A percentile compares a stretch with the other conserved stretches of the same genome.
phyloP scores from a whole-genome alignment of 139 green algal species.

The Raphidocelis subcapitata region DNA sequence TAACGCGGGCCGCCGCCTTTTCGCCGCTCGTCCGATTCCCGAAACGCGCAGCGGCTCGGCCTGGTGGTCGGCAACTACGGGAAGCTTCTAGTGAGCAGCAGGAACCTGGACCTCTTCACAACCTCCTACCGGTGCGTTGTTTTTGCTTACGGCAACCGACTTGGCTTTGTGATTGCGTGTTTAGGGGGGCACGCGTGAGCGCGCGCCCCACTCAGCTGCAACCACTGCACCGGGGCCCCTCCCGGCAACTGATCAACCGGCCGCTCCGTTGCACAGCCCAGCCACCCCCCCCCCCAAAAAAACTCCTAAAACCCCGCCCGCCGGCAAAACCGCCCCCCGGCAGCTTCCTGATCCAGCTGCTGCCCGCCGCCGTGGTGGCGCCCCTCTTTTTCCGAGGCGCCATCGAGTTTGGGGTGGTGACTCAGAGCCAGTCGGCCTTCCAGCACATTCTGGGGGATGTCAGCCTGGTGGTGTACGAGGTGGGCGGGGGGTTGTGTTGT shows the following conservation, averaged over 20 bases:
- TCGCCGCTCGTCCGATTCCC: no score
- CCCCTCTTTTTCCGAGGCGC: slow-evolving; percentile 87
- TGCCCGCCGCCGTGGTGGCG: slow-evolving; percentile 97
- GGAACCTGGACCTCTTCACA: slow-evolving; percentile 98
- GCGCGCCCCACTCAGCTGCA: no score
- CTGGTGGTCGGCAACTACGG: slow-evolving; percentile 81
- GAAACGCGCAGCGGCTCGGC: slow-evolving; percentile 56
- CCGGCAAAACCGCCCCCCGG: neutral
- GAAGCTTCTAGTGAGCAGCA: slow-evolving; percentile 74
- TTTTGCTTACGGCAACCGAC: no score
- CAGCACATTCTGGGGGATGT: slow-evolving; percentile 96
- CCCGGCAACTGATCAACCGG: no score
- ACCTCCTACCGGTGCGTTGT: slow-evolving; percentile 78
- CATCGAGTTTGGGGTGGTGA: slow-evolving; percentile 99
- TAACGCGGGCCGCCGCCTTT: no score
- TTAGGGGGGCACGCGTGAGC: no score
- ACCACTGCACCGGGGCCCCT: no score
- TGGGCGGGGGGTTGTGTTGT: no score
- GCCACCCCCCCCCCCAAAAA: no score
- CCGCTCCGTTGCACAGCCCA: no score
- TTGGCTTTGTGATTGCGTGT: no score
- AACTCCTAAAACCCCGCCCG: no score
- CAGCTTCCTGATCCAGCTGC: slow-evolving; percentile 87
- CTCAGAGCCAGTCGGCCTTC: slow-evolving; percentile 91
- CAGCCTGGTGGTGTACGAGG: slow-evolving; percentile 93